phyloP scores from a whole-genome alignment of 139 green algal genomes.

The Limnomonas spitsbergensis region DNA sequence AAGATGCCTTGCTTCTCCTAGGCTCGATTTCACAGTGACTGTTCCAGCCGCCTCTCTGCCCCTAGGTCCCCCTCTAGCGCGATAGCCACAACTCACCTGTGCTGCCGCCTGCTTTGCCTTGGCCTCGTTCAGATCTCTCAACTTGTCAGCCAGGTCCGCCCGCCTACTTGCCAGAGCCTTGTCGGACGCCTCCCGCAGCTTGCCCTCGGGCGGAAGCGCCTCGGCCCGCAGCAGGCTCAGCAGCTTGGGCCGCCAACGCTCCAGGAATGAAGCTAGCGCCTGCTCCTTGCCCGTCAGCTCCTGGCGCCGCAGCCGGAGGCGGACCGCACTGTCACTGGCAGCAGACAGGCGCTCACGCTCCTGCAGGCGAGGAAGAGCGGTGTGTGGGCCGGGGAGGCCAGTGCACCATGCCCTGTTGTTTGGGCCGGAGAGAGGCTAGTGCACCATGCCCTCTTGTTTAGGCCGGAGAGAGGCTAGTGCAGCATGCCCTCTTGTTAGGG shows the following conservation, averaged over 20 bases:
- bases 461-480: too few relatives aligned
- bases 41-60: too few relatives aligned
- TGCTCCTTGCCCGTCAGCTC: constrained; percentile 14
- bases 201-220: constrained; percentile 5
- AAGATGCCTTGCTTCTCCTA: too few relatives aligned
- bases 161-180: neutral
- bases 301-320: constrained; percentile 16
- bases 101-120: neutral
- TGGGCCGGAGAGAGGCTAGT: too few relatives aligned
- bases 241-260: constrained; percentile 7
- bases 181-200: constrained; percentile 9
- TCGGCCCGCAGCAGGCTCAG: constrained; percentile 13
- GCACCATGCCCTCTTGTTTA: too few relatives aligned
- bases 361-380: neutral
- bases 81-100: constrained; percentile 10
- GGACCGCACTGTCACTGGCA: constrained; percentile 10
- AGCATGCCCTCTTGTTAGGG: too few relatives aligned
- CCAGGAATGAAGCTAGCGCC: neutral
- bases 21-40: too few relatives aligned
- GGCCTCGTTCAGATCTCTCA: neutral
- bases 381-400: too few relatives aligned
- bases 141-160: constrained; percentile 13
- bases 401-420: too few relatives aligned
- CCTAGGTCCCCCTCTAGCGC: too few relatives aligned
- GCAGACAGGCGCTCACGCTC: constrained; percentile 21